These are phyloP conservation scores for Xylariaceae sp. DNA, from an alignment of 2,329 filamentous ascomycete genomes.

Conservation along the genomic window DNA sequence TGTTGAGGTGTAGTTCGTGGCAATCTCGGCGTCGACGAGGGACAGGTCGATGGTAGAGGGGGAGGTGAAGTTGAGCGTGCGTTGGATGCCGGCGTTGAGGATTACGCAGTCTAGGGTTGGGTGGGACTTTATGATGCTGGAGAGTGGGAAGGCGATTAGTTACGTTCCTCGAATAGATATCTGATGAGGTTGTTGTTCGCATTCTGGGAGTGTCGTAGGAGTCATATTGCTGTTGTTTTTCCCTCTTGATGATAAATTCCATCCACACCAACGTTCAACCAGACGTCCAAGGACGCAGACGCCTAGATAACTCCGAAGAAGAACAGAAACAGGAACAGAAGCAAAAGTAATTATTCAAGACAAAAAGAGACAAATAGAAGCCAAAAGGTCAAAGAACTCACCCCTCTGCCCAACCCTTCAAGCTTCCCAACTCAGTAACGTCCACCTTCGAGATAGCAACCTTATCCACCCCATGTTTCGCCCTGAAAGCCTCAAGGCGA, in stretches of 20 bases:
- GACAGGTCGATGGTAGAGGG: constrained; percentile 36
- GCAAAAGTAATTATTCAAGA: too few species aligned
- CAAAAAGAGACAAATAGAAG: not conserved
- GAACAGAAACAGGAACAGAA: too few species aligned
- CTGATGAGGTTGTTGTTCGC: too few species aligned
- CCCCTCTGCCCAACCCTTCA: constrained; percentile 39
- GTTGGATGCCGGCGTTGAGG: constrained; percentile 55
- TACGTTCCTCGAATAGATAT: too few species aligned
- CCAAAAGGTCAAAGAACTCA: constrained; percentile 21
- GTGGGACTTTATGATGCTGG: constrained; percentile 35
- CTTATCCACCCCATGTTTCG: constrained; percentile 42
- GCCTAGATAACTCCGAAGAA: too few species aligned
- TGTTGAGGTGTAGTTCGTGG: constrained; percentile 45
- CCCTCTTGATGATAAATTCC: too few species aligned
- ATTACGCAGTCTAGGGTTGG: constrained; percentile 53
- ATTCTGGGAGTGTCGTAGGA: too few species aligned
- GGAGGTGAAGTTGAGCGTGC: constrained; percentile 42
- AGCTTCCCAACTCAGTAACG: constrained; percentile 38
- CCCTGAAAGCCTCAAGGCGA: constrained; percentile 46
- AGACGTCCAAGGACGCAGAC: too few species aligned
- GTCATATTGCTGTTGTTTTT: too few species aligned
- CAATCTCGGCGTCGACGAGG: constrained; percentile 39
- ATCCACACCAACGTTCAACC: too few species aligned
- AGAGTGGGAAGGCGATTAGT: too few species aligned
- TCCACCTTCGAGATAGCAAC: constrained; percentile 41